Evolutionary conservation across 2,329 filamentous ascomycete genomes (phyloP), one percentile per base, ranked within the genome.

Genomic region (Aspergillus hiratsukae): DNA sequence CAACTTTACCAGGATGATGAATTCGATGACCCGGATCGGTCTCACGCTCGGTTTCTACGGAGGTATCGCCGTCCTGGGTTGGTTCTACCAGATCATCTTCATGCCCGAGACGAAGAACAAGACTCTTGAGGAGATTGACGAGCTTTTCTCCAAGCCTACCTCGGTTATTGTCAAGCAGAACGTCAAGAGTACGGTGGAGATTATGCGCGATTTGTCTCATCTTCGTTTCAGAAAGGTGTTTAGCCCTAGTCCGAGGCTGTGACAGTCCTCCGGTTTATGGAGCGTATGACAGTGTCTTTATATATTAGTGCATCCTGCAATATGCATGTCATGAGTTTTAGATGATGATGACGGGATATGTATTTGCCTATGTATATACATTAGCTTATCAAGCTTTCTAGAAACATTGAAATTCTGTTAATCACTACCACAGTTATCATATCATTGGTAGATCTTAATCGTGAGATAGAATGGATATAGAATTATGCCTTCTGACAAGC

Each of bases 91-190:
- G 73, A 77, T 89, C 49, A 69, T 89, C 51, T 90, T 89, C 74
- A 90, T 90, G 87, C 87, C 86, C 0, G 86, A 89, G 76, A 89
- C 87, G 2, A 89, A 89, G 77, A 83, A 86, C 69, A 81, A 81
- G 70, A 82, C 82, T 1, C 80, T 90, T 0, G 87, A 90, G 72
- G 87, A 90, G 72, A 89, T 90, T 57, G 87, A 90, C 58, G 74
- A 83, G 40, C 76, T 89, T 21, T 89, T 89, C 68, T 78, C 81
- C 51, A 78, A 81, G 58, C 86, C 87, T 0, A 89, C 87, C 0
- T 74, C 76, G 45, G 80, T 86, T 48, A 78, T 89, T 48, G 85
- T 89, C 0, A 76, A 74, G 56, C 78, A 86, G 75, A 88, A 88
- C 65, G 14, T 76, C 23, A 72, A 69, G 57, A 79, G 75, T 61